phyloP scores from a whole-genome alignment of 129 eudicot genomes.

The Pittosporum tobira region DNA sequence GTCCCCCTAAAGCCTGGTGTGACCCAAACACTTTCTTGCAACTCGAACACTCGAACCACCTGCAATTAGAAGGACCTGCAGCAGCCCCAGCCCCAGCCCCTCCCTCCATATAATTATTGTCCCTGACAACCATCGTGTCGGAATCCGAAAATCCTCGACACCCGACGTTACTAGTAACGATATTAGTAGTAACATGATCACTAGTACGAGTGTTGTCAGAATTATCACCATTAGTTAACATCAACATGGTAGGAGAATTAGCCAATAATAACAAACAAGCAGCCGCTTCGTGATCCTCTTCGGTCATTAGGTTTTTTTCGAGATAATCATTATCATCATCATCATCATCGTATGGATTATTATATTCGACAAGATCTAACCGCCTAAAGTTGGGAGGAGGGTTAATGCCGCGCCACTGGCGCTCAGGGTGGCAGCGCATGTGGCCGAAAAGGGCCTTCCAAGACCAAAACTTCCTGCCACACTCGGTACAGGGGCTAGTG shows the following conservation, averaged over 20 bases:
- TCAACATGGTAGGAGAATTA: constrained; percentile 18
- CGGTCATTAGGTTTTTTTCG: no score
- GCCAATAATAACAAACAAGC: constrained; percentile 58
- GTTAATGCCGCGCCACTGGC: constrained; percentile 88
- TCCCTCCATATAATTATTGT: background rate
- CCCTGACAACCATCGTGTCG: background rate
- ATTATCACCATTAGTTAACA: background rate
- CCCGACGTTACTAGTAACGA: background rate
- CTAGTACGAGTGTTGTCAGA: constrained; percentile 7
- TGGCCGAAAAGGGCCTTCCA: constrained; percentile 82
- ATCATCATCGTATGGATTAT: background rate
- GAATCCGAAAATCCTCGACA: constrained; percentile 3
- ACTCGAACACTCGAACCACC: constrained; percentile 69
- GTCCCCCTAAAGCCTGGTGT: constrained; percentile 93
- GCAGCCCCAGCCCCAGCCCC: background rate
- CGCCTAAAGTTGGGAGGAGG: constrained; percentile 49
- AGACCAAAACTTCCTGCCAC: constrained; percentile 78
- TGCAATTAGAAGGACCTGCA: constrained; percentile 5
- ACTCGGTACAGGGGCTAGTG: constrained; percentile 65
- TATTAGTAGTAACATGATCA: background rate
- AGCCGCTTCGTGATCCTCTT: constrained; percentile 63
- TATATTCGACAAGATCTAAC: no score
- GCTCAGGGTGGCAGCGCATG: constrained; percentile 98
- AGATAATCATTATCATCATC: no score
- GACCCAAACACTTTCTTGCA: constrained; percentile 85